Percentiles rank a stretch among this genome's conserved stretches.
Evolutionary conservation across 768 basidiomycete species (phyloP).

Genomic region (Amanita muscaria): DNA sequence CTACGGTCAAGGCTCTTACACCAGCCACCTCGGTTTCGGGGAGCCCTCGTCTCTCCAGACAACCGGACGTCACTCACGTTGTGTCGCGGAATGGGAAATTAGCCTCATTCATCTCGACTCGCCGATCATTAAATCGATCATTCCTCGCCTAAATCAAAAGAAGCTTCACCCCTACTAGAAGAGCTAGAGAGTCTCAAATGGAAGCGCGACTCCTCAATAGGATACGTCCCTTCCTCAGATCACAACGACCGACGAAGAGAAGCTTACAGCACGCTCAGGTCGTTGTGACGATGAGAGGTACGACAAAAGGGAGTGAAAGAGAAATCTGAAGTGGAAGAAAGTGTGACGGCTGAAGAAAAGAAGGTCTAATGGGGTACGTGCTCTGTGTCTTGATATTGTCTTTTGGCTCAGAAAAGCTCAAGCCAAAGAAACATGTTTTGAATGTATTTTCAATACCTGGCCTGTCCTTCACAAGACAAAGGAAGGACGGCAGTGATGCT

Average conservation of each 20-base stretch:
- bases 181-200: background rate
- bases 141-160: background rate
- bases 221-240: constrained; percentile 2
- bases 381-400: too few species aligned
- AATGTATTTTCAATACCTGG: too few species aligned
- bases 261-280: background rate
- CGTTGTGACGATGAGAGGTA: constrained; percentile 6
- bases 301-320: constrained; percentile 4
- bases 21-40: background rate
- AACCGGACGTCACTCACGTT: background rate
- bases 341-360: constrained; percentile 8
- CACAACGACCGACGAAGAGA: constrained; percentile 5
- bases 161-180: background rate
- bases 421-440: too few species aligned
- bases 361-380: too few species aligned
- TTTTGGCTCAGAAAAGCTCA: too few species aligned
- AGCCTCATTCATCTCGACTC: background rate
- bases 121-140: too few species aligned
- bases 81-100: background rate
- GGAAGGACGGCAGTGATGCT: too few species aligned
- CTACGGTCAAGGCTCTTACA: background rate
- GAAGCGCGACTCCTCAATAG: background rate
- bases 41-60: constrained; percentile 1
- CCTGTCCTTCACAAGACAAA: too few species aligned
- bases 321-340: too few species aligned